A percentile compares a stretch with the other conserved stretches of the same genome.
phyloP scores from a whole-genome alignment of 2,329 filamentous ascomycete species.

The Nemania abortiva region DNA sequence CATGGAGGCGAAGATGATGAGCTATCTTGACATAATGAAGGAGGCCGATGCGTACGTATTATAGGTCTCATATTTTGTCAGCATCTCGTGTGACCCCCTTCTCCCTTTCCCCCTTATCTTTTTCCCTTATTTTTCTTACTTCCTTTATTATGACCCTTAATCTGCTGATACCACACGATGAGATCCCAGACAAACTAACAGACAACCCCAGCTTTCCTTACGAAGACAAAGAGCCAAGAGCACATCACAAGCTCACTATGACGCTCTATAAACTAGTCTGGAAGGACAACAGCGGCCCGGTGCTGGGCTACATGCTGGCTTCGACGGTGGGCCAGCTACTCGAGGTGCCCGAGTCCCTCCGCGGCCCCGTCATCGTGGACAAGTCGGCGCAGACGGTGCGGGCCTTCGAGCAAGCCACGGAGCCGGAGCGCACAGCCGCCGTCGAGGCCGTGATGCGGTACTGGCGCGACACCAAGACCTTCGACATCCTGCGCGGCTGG shows the following conservation, averaged over 20 bases:
- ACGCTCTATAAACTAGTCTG: conserved; percentile 75
- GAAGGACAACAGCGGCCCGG: conserved; percentile 60
- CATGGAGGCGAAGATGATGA: conserved; percentile 44
- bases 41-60: conserved; percentile 64
- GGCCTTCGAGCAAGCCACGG: conserved; percentile 68
- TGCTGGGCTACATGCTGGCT: conserved; percentile 69
- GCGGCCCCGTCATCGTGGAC: conserved; percentile 72
- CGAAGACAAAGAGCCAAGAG: conserved; percentile 68
- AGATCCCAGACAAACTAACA: conserved; percentile 15
- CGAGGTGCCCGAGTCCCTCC: conserved; percentile 61
- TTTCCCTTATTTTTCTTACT: neutral
- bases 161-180: neutral
- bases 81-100: neutral
- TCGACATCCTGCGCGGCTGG: conserved; percentile 82
- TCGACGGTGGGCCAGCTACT: conserved; percentile 63
- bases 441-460: conserved; percentile 70
- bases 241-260: conserved; percentile 67
- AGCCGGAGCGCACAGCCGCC: conserved; percentile 70
- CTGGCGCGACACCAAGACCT: conserved; percentile 78
- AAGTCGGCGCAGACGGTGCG: conserved; percentile 70
- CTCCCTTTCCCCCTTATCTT: neutral
- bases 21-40: conserved; percentile 65
- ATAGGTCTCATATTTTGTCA: neutral
- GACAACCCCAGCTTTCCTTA: conserved; percentile 77
- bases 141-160: neutral